Conservation (phyloP, 257 asterid species). For the Capsicum pubescens region DNA sequence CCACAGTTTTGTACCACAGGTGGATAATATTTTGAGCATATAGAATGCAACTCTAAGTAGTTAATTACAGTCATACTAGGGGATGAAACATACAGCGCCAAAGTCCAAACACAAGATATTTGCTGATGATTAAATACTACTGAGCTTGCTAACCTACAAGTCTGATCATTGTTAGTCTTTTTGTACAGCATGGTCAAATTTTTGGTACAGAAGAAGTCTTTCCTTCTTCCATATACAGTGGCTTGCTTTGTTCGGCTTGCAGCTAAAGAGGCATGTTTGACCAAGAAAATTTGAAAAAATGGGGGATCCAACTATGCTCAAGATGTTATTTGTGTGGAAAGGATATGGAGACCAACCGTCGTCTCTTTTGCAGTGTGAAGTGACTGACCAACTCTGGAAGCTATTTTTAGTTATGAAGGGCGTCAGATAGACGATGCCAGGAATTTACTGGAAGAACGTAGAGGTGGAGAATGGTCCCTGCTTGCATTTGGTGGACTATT, state of each 20-base stretch:
- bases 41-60: background rate
- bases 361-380: background rate
- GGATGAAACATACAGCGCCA: background rate
- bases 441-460: no score
- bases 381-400: background rate
- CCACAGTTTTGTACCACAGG: background rate
- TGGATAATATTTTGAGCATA: background rate
- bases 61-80: background rate
- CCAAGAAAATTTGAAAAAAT: background rate
- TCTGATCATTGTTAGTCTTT: slow-evolving; percentile 6
- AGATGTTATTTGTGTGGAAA: no score
- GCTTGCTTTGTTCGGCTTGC: background rate
- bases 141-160: slow-evolving; percentile 16
- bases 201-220: background rate
- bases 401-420: no score
- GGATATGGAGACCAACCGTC: no score
- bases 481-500: no score
- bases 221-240: background rate
- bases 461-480: no score
- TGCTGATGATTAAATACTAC: slow-evolving; percentile 6
- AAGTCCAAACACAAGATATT: background rate
- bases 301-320: no score
- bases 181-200: background rate
- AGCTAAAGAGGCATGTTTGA: background rate
- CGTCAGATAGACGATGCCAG: no score